Evolutionary conservation across 495 filamentous ascomycete species (phyloP), one percentile per base, ranked within the genome.

Genomic region (Penicillium goetzii): DNA sequence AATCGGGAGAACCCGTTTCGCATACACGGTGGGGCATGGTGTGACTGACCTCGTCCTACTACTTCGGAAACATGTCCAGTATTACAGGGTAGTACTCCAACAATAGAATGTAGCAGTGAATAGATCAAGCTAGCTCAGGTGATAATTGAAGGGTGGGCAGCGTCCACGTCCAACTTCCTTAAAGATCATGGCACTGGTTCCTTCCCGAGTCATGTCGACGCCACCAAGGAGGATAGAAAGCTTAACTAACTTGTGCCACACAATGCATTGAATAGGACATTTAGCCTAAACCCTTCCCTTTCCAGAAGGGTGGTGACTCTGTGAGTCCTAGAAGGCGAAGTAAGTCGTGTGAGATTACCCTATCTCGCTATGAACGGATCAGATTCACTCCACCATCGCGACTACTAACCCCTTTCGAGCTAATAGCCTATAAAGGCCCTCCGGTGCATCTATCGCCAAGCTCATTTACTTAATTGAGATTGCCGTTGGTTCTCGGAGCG

Each of bases 121-220:
- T 5, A 34, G 12, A 41, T 12, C 12, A 17, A 34, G 9, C 38
- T 8, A 6, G 9, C 15, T 19, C 40, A 12, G 17, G 17, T 17
- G n/a, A 32, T 32, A 32, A 8, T 32, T 8, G 30, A 0, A 32
- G 5, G 30, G 30, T 32, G 30, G 30, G 5, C 30, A 7, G 30
- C 30, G 5, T 32, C 30, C 30, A 32, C 30, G 5, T 8, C 30
- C 30, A 32, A 32, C 5, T 32, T 32, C 0, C 2, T 32, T 32
- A 32, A 7, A 32, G 30, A 7, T 32, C 2, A 32, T 19, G n/a
- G 15, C 17, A 43, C 19, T 43, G 34, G 34, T 41, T 30, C 54
- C 34, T 56, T 21, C 34, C 43, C 54, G 33, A 41, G 34, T 17
- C 54, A 56, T 41, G 23, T 56, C 30, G 7, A 59, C 30, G 57